A percentile compares a stretch with the other conserved stretches of the same genome.
Evolutionary conservation across 1,284 basidiomycete species (phyloP).

Genomic region (Moesziomyces globuligerus): DNA sequence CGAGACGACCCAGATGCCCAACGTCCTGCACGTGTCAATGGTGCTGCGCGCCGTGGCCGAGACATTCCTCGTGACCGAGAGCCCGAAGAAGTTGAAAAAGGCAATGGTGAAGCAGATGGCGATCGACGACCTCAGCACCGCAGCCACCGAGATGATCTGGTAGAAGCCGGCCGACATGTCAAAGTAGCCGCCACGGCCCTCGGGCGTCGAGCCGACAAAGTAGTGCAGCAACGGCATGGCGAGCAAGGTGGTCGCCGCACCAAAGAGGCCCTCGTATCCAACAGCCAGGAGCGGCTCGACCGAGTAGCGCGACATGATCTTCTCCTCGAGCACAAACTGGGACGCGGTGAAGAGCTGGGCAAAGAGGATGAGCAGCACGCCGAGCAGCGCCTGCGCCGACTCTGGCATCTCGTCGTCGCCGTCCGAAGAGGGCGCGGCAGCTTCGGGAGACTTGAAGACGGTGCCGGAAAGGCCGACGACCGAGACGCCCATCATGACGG

Average conservation of each 20-base stretch:
- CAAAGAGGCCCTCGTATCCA: constrained; percentile 93
- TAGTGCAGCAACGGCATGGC: constrained; percentile 78
- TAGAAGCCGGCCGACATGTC: constrained; percentile 88
- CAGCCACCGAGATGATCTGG: constrained; percentile 83
- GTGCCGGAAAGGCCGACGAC: constrained; percentile 88
- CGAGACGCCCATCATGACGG: constrained; percentile 89
- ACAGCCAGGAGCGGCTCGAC: constrained; percentile 93
- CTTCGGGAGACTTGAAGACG: constrained; percentile 43
- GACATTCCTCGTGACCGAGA: constrained; percentile 80
- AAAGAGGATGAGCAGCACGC: constrained; percentile 90
- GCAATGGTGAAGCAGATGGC: constrained; percentile 75
- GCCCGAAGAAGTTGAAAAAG: constrained; percentile 95
- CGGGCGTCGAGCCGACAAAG: constrained; percentile 69
- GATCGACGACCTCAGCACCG: constrained; percentile 80
- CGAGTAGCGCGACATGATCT: constrained; percentile 84
- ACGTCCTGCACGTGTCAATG: constrained; percentile 94
- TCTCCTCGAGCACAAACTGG: constrained; percentile 88
- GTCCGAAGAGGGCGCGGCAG: constrained; percentile 9
- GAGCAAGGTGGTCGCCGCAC: constrained; percentile 79
- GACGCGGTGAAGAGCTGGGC: constrained; percentile 95
- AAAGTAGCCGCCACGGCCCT: constrained; percentile 81
- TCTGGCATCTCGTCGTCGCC: constrained; percentile 55
- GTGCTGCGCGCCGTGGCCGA: constrained; percentile 70
- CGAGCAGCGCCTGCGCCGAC: constrained; percentile 66
- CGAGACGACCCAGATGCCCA: constrained; percentile 76